These are phyloP conservation scores for Combretum micranthum DNA, from an alignment of 345 rosid genomes.

Conservation along the genomic window DNA sequence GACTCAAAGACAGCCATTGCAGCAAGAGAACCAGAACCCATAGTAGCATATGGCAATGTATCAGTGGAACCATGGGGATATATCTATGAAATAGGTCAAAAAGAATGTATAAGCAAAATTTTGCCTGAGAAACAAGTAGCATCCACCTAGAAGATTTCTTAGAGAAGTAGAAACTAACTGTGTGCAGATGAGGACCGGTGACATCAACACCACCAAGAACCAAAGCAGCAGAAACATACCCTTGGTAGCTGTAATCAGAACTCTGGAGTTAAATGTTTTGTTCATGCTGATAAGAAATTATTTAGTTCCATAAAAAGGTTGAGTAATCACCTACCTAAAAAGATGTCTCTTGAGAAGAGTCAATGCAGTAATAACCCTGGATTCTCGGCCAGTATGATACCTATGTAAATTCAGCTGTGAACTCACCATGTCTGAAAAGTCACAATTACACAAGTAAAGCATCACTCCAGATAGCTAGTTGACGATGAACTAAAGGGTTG, in stretches of 20 bases:
- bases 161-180: constrained; percentile 9
- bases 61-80: constrained; percentile 26
- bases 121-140: neutral
- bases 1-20: constrained; percentile 24
- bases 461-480: neutral
- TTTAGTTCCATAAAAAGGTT: neutral
- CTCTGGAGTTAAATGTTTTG: neutral
- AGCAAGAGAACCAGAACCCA: constrained; percentile 27
- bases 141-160: neutral
- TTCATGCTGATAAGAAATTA: neutral
- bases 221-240: constrained; percentile 19
- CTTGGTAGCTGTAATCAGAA: constrained; percentile 17
- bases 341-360: constrained; percentile 18
- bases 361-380: constrained; percentile 20
- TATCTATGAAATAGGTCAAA: constrained; percentile 8
- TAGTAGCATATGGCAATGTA: constrained; percentile 21
- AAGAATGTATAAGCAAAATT: neutral
- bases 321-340: constrained; percentile 9
- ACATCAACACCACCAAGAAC: constrained; percentile 23
- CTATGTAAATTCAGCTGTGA: constrained; percentile 21
- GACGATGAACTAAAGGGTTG: neutral
- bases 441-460: neutral
- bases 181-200: constrained; percentile 23
- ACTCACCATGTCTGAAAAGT: constrained; percentile 19
- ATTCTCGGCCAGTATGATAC: constrained; percentile 17